Evolutionary conservation across 2,329 filamentous ascomycete species (phyloP).

Genomic region (Colletotrichum costaricense): DNA sequence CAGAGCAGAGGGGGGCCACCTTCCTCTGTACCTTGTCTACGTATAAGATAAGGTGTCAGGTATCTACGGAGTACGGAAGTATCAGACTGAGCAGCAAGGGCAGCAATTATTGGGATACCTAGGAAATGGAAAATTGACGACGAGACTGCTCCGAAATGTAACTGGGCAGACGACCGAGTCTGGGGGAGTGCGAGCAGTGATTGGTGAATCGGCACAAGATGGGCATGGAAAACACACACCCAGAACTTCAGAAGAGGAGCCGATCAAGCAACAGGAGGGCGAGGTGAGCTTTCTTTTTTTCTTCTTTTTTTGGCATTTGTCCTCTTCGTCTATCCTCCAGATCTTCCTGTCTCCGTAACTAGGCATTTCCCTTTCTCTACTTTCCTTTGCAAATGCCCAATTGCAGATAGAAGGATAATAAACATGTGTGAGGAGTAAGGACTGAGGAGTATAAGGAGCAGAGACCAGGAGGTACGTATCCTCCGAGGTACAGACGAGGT

Average conservation of each 20-base stretch:
- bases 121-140: not conserved
- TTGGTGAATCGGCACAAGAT: not conserved
- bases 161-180: conserved; percentile 9
- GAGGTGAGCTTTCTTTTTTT: too few species aligned
- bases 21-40: not conserved
- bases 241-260: not conserved
- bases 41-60: too few species aligned
- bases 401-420: not conserved
- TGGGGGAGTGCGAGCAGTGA: conserved; percentile 2
- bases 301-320: not conserved
- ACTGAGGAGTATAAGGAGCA: not conserved
- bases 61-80: too few species aligned
- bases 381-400: not conserved
- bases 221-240: not conserved
- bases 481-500: not conserved
- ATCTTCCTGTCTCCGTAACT: too few species aligned
- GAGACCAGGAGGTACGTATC: not conserved
- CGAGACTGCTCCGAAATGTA: not conserved
- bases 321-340: not conserved
- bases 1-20: not conserved
- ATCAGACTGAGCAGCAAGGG: too few species aligned
- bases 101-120: not conserved
- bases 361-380: too few species aligned
- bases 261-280: not conserved
- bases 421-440: not conserved